Evolutionary conservation across 208 protist genomes (phyloP).

Genomic region (Crithidia expoeki): DNA sequence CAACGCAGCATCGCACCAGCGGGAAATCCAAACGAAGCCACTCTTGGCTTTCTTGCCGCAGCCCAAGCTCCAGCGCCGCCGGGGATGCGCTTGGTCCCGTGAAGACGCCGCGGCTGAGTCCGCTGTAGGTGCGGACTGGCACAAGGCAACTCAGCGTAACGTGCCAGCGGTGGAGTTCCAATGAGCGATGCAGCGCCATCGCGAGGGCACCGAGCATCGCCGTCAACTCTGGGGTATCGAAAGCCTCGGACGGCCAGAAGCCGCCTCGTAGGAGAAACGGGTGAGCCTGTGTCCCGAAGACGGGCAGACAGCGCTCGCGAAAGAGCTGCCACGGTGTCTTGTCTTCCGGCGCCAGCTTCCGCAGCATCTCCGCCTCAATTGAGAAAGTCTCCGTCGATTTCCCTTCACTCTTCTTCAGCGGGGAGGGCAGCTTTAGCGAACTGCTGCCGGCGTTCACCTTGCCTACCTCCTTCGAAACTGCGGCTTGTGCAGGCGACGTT

Average conservation of each 20-base stretch:
- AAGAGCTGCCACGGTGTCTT: constrained; percentile 91
- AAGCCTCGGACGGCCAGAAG: constrained; percentile 87
- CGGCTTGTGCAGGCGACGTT: background rate
- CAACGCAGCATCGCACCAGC: constrained; percentile 36
- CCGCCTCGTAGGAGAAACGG: constrained; percentile 86
- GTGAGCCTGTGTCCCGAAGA: constrained; percentile 76
- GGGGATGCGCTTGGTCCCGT: constrained; percentile 71
- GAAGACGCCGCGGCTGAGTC: constrained; percentile 84
- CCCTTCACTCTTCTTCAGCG: no score
- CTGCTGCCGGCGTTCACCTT: no score
- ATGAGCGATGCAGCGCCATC: constrained; percentile 79
- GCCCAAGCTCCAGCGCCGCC: constrained; percentile 61
- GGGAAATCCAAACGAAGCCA: constrained; percentile 45
- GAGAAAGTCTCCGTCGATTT: constrained; percentile 23
- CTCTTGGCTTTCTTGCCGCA: constrained; percentile 65
- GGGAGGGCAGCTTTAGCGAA: no score
- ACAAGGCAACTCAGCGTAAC: constrained; percentile 82
- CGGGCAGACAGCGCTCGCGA: constrained; percentile 77
- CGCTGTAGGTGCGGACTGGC: constrained; percentile 77
- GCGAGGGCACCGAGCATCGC: constrained; percentile 75
- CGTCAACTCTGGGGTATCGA: constrained; percentile 80
- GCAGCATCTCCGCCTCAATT: constrained; percentile 54
- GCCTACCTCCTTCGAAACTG: background rate
- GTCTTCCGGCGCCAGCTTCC: constrained; percentile 78
- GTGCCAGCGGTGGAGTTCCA: constrained; percentile 89